Conservation (phyloP, 1,139 yeast species). For the Meyerozyma athensensis region DNA sequence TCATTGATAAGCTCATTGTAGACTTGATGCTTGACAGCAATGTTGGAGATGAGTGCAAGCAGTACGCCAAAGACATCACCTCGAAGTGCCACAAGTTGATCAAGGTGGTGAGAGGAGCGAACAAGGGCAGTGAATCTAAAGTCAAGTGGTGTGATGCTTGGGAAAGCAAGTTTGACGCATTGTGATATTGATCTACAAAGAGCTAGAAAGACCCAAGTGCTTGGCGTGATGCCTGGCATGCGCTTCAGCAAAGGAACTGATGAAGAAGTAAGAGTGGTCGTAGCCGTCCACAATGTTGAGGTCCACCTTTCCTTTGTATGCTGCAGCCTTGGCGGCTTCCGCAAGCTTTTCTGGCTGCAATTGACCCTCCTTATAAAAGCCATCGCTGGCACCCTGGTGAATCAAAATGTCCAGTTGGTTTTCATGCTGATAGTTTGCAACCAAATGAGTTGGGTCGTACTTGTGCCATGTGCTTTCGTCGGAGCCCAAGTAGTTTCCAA, state of each 20-base stretch:
- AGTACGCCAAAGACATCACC: constrained; percentile 21
- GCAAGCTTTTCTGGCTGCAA: constrained; percentile 72
- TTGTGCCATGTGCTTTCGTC: constrained; percentile 57
- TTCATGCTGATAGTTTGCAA: constrained; percentile 51
- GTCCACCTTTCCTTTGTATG: constrained; percentile 57
- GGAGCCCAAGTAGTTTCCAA: constrained; percentile 68
- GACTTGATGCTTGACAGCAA: constrained; percentile 43
- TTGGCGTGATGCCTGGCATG: constrained; percentile 89
- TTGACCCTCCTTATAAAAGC: constrained; percentile 63
- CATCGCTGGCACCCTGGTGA: constrained; percentile 78
- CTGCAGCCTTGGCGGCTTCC: constrained; percentile 56
- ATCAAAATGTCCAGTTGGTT: constrained; percentile 60
- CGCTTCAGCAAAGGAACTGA: constrained; percentile 73
- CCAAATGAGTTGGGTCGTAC: constrained; percentile 78
- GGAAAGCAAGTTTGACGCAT: constrained; percentile 33
- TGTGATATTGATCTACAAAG: neutral
- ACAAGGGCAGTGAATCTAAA: constrained; percentile 36
- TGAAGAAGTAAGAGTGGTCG: constrained; percentile 87
- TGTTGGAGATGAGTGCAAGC: constrained; percentile 26
- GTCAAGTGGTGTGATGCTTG: constrained; percentile 51
- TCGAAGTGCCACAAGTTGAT: constrained; percentile 28
- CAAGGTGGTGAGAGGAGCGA: constrained; percentile 31
- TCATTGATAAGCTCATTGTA: constrained; percentile 44
- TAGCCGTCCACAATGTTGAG: constrained; percentile 72
- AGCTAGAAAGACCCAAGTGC: constrained; percentile 50